Percentiles rank a stretch among this genome's conserved stretches.
phyloP scores from a whole-genome alignment of 2,329 filamentous ascomycete genomes.

The Epichloe gansuensis region DNA sequence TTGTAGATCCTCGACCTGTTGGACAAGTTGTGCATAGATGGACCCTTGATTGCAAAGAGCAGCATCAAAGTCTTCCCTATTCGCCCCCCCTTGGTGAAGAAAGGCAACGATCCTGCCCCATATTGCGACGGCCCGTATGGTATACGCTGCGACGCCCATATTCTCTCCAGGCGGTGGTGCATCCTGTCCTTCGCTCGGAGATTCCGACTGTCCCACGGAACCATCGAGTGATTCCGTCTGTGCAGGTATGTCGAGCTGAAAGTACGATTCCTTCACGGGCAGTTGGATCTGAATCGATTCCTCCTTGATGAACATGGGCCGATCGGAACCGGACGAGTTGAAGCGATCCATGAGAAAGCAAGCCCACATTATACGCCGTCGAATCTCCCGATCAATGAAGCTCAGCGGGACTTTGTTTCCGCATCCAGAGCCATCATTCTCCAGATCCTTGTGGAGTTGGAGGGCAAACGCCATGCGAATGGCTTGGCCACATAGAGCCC shows the following conservation, averaged over 20 bases:
- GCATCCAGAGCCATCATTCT: slow-evolving; percentile 57
- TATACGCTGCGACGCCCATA: slow-evolving; percentile 89
- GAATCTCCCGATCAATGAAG: slow-evolving; percentile 86
- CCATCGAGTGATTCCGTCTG: slow-evolving; percentile 75
- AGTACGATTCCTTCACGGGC: slow-evolving; percentile 80
- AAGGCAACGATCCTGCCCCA: slow-evolving; percentile 89
- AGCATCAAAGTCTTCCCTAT: slow-evolving; percentile 47
- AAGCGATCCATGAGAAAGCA: slow-evolving; percentile 97
- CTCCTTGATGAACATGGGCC: slow-evolving; percentile 82
- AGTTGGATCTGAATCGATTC: slow-evolving; percentile 80
- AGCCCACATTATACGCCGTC: slow-evolving; percentile 92
- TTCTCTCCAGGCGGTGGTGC: slow-evolving; percentile 61
- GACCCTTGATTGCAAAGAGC: slow-evolving; percentile 79
- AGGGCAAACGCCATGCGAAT: slow-evolving; percentile 95
- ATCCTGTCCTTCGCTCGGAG: slow-evolving; percentile 49
- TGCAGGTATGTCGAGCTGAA: slow-evolving; percentile 81
- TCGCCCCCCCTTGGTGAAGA: slow-evolving; percentile 78
- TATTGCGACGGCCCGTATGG: slow-evolving; percentile 70
- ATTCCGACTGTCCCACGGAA: slow-evolving; percentile 47
- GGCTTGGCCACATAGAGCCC: slow-evolving; percentile 89
- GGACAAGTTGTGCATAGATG: slow-evolving; percentile 55
- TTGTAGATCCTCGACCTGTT: slow-evolving; percentile 58
- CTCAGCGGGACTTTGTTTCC: slow-evolving; percentile 56
- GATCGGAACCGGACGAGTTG: slow-evolving; percentile 87
- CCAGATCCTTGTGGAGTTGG: slow-evolving; percentile 83